These are phyloP conservation scores for Dacryopinax primogenitus DNA, from an alignment of 768 basidiomycete species.

Conservation along the genomic window DNA sequence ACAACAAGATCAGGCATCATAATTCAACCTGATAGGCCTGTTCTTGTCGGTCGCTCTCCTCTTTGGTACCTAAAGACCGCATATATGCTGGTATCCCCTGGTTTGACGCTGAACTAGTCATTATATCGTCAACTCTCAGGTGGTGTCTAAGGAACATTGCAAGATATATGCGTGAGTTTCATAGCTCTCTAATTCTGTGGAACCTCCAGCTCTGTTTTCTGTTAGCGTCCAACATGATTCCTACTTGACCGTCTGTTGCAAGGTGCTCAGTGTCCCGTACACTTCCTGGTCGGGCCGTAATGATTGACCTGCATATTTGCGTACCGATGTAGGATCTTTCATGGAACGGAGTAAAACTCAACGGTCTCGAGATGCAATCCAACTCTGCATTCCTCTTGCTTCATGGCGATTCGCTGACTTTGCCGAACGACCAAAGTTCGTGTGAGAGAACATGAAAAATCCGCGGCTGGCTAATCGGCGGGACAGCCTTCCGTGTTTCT, in stretches of 20 bases:
- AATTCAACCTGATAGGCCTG: neutral
- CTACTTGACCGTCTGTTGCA: constrained; percentile 6
- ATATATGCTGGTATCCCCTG: neutral
- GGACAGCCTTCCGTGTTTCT: neutral
- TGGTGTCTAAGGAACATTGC: neutral
- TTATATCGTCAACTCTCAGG: neutral
- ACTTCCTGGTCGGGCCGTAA: neutral
- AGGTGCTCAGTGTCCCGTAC: neutral
- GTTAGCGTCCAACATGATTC: neutral
- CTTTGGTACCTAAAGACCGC: neutral
- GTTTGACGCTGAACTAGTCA: neutral
- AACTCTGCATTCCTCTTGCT: neutral
- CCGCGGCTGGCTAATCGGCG: neutral
- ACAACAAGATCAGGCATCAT: neutral
- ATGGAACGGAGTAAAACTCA: neutral
- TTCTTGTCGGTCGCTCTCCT: neutral
- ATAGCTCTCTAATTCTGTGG: neutral
- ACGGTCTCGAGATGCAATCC: neutral
- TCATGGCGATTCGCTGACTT: neutral
- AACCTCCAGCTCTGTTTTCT: neutral
- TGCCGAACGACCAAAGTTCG: constrained; percentile 1
- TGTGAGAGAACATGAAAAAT: neutral
- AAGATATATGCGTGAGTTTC: neutral
- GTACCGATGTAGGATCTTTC: neutral
- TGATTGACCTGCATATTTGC: neutral